Base-by-base conservation (phyloP, 768 basidiomycete genomes). In the Rhodocollybia butyracea region DNA sequence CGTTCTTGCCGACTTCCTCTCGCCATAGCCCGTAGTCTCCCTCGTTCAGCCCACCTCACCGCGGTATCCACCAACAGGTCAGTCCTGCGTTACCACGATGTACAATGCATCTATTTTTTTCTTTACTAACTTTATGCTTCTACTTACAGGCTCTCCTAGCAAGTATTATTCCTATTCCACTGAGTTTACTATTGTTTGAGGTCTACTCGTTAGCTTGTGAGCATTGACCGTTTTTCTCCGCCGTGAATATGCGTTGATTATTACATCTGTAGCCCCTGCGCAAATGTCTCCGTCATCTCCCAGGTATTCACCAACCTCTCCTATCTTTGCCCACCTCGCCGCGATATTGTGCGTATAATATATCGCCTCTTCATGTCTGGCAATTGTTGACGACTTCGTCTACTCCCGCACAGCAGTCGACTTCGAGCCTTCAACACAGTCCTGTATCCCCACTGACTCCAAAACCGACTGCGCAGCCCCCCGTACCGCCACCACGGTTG, bases 1-100 rank as follows among this genome's bases (percentile, higher is more conserved):
- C 87, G 21, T 92, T 89, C 76, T 93, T 90, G 2, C 90, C 90
- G 0, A 89, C 91, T 0, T 90, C 88, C 4, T 91, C 91, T 7
- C 81, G 84, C 26, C 92, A 90, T 68, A 91, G 89, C 58, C 94
- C 93, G 0, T 89, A 93, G 57, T 93, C 91, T 1, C 94, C 94
- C 8, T 88, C 89, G 13, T 96, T 91, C 73, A 89, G 86, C 58
- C 94, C 1, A 92, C 93, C 11, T 94, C 91, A 2, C 94, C 92
- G 13, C 81, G 88, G 1, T 93, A 92, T 66, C 92, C 91, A 11
- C 93, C 93, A 1, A 89, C 92, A 29, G 91, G 88, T 65, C 94
- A 94, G 0, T 91, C 88, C 0, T 96, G 94, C 77, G 92, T 89
- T 60, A 92, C 92, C 22, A 86, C 91, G n/a, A 92, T 91, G n/a